Evolutionary conservation across 805 yeast species (phyloP), one percentile per base, ranked within the genome.

Genomic region (Candida sanyiensis): DNA sequence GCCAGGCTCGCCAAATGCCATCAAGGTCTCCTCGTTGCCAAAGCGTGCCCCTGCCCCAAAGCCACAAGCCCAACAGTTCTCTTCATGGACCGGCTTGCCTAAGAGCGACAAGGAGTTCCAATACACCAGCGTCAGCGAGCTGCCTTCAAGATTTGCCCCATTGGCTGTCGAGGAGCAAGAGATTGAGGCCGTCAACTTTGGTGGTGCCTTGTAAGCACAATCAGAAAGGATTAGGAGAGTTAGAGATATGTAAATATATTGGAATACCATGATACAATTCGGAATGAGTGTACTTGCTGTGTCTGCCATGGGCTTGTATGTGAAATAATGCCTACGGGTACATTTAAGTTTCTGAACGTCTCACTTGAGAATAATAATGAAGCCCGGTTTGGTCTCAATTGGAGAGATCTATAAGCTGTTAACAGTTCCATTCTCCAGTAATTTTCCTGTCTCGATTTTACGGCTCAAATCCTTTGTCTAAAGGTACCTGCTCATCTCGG

Each of bases 121-220:
- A 49, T 58, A 67, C 42, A 63, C 60, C 39, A 72, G 88, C 22
- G 70, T 93, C 47, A 64, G 73, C 37, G 73, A 80, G 39, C 71
- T 90, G 43, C 88, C 97, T 3, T 47, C 62, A 45, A 75, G 93
- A 57, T 88, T 83, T 68, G 79, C 81, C 62, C 83, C 80, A 57
- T 65, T 69, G 29, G 64, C 69, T 0, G 69, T 85, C 19, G 80
- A 75, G 29, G 84, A 75, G 15, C 39, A 50, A 12, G 98, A 90
- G 62, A 77, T 83, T 20, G 96, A 84, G 9, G 73, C 76, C 47
- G 76, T 90, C 50, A 73, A 78, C 50, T 70, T 74, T 38, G 98
- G 97, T 40, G 97, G 96, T 50, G 96, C 95, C 11, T 31, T 31
- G 34, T 31, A 22, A 22, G n/a, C n/a, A n/a, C n/a, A n/a, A n/a